phyloP scores from a whole-genome alignment of 441 rosid species.

The Erysimum cheiri region DNA sequence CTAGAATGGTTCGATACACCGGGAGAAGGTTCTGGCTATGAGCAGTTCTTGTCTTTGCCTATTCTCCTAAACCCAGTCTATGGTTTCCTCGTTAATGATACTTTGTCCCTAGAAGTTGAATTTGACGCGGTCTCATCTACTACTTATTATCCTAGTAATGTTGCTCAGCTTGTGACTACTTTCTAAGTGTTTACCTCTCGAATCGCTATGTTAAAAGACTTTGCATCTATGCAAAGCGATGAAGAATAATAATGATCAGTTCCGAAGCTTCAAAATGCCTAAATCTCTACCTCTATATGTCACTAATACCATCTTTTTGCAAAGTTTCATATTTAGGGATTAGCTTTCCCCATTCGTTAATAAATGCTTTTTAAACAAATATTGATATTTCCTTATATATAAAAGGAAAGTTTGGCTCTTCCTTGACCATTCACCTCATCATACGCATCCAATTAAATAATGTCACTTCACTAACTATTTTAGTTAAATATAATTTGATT shows the following conservation, averaged over 20 bases:
- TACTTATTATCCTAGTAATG: slow-evolving; percentile 1
- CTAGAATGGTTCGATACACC: slow-evolving; percentile 9
- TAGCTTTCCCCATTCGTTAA: too few species aligned
- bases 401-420: too few species aligned
- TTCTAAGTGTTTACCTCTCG: neutral
- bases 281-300: too few species aligned
- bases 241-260: neutral
- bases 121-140: slow-evolving; percentile 14
- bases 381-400: too few species aligned
- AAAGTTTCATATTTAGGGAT: too few species aligned
- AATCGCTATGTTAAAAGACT: neutral
- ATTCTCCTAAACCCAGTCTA: slow-evolving; percentile 14
- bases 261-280: too few species aligned
- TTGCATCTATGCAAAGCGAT: neutral
- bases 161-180: neutral
- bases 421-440: too few species aligned
- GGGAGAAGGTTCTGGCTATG: slow-evolving; percentile 15
- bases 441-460: too few species aligned
- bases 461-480: too few species aligned
- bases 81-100: slow-evolving; percentile 22
- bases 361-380: too few species aligned
- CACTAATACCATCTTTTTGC: too few species aligned
- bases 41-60: slow-evolving; percentile 18
- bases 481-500: too few species aligned
- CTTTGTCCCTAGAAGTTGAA: slow-evolving; percentile 15